Percentiles rank a stretch among this genome's conserved stretches.
Evolutionary conservation across 1,284 basidiomycete species (phyloP).

Genomic region (Phellinidium pouzarii): DNA sequence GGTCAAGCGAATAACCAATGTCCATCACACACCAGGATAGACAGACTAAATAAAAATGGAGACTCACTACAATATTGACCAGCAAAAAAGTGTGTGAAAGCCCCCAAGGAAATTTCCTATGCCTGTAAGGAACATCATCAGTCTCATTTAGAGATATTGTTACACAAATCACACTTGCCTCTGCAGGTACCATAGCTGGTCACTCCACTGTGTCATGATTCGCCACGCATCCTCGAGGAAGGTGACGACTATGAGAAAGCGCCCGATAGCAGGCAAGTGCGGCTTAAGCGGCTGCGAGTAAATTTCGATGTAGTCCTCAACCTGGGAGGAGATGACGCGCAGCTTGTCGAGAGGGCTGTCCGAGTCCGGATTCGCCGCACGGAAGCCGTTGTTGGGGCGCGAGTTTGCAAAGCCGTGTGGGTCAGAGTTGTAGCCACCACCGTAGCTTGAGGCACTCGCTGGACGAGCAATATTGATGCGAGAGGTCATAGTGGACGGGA

Average conservation of each 20-base stretch:
- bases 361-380: constrained; percentile 54
- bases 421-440: constrained; percentile 56
- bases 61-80: constrained; percentile 85
- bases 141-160: not conserved
- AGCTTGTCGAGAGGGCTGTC: constrained; percentile 84
- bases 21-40: not conserved
- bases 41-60: not conserved
- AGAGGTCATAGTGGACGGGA: constrained; percentile 51
- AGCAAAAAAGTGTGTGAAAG: constrained; percentile 90
- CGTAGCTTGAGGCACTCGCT: constrained; percentile 43
- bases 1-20: too few species aligned
- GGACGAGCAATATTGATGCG: constrained; percentile 79
- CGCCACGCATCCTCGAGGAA: constrained; percentile 96
- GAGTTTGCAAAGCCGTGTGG: constrained; percentile 70
- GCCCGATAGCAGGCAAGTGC: constrained; percentile 89
- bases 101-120: constrained; percentile 93
- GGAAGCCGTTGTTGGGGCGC: constrained; percentile 60
- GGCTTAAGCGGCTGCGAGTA: constrained; percentile 93
- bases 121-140: constrained; percentile 39
- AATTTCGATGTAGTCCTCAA: constrained; percentile 91
- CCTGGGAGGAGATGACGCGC: constrained; percentile 66
- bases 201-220: constrained; percentile 90
- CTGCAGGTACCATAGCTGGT: constrained; percentile 96
- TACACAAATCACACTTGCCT: constrained; percentile 48
- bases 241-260: constrained; percentile 97